These are phyloP conservation scores for Solanum medicagineum DNA, from an alignment of 257 asterid species.

Conservation along the genomic window DNA sequence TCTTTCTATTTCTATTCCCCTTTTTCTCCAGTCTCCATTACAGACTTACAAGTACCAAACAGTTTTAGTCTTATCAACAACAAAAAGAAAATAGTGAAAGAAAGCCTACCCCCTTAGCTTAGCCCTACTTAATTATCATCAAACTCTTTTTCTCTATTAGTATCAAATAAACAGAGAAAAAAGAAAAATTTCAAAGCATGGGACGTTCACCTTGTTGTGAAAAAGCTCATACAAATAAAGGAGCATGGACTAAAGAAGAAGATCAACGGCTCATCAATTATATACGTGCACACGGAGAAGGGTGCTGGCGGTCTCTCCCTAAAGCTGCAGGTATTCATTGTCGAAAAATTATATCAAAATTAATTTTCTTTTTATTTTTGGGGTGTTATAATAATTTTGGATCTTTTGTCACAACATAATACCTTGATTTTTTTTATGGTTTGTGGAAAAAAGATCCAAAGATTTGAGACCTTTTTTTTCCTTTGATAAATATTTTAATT, in stretches of 20 bases:
- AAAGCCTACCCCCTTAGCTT: background rate
- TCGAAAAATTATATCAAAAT: background rate
- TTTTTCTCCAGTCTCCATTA: background rate
- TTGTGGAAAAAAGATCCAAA: background rate
- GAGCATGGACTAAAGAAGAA: slow-evolving; percentile 97
- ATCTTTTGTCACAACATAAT: background rate
- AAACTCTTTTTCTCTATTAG: background rate
- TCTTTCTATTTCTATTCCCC: background rate
- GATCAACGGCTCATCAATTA: slow-evolving; percentile 71
- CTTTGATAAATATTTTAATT: background rate
- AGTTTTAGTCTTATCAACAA: background rate
- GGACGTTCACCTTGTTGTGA: slow-evolving; percentile 98
- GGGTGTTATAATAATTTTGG: background rate
- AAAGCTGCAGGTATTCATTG: slow-evolving; percentile 64
- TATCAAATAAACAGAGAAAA: background rate
- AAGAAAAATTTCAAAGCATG: slow-evolving; percentile 20
- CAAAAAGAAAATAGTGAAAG: background rate
- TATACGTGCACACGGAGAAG: slow-evolving; percentile 83
- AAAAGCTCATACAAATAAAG: slow-evolving; percentile 90
- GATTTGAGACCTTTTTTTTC: background rate
- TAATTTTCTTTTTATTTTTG: background rate
- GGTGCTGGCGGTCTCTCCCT: slow-evolving; percentile 98
- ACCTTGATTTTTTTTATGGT: background rate
- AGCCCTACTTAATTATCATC: background rate
- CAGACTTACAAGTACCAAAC: background rate